Evolutionary conservation across 1,284 basidiomycete species (phyloP), one percentile per base, ranked within the genome.

Genomic region (Tilletia indica): DNA sequence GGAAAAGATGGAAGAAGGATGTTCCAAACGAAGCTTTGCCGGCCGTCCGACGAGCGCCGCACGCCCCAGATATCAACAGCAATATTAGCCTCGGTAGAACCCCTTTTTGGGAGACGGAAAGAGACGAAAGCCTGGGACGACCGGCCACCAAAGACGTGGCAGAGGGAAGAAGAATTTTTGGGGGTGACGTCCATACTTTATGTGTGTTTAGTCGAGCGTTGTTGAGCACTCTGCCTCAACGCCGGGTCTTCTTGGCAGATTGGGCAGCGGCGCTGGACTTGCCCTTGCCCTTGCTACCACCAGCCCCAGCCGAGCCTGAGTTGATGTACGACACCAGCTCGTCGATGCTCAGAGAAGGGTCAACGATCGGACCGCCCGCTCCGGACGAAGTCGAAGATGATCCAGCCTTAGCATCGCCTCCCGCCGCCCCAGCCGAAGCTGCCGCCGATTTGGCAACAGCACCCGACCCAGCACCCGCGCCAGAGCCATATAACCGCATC

Each of bases 291-390:
- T 64, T 64, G 34, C 58, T 61, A 8, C 61, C 61, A n/a, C 34
- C 61, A 14, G 16, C 38, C 11, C 36, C 36, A 9, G 61, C 8
- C 34, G 61, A 64, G 12, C 61, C 61, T 3, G 61, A 64, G 61
- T 64, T 64, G 61, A 64, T 64, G 38, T 39, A 64, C 38, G 61
- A 64, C 9, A 64, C 61, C 9, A 64, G 61, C 38, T 64, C 61
- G 61, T 64, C 61, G 34, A 64, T 19, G 36, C 61, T 64, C 36
- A 64, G 14, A 34, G 61, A 64, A 9, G 61, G 61, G 36, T 64
- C 61, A 1, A 64, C 61, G 11, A 25, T 19, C 11, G 51, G 2
- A 25, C 42, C 3, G 42, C 42, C 42, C 42, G 42, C 42, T n/a
- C 31, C 38, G 3, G 61, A 64, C 8, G 61, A 39, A 39, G 61